A percentile compares a stretch with the other conserved stretches of the same genome.
Evolutionary conservation across 2,329 filamentous ascomycete species (phyloP).

Genomic region (Pseudogymnoascus sp.): DNA sequence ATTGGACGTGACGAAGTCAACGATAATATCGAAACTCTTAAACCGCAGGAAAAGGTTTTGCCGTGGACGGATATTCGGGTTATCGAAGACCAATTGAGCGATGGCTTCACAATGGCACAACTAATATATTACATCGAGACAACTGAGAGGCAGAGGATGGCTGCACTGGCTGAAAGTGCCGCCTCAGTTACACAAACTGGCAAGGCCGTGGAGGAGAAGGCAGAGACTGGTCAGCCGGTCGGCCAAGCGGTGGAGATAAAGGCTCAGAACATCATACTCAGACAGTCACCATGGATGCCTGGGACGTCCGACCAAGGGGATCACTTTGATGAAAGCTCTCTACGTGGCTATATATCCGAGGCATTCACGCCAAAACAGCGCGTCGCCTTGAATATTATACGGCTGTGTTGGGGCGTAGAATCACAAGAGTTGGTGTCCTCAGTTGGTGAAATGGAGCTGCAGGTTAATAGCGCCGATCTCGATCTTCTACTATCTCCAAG

Average conservation of each 20-base stretch:
- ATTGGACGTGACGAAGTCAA: constrained; percentile 23
- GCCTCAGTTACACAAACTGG: not conserved
- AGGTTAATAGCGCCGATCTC: constrained; percentile 21
- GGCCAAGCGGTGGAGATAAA: not conserved
- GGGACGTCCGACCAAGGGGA: constrained; percentile 20
- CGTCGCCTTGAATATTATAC: constrained; percentile 21
- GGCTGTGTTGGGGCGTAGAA: constrained; percentile 28
- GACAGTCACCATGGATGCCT: constrained; percentile 25
- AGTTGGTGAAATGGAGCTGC: constrained; percentile 27
- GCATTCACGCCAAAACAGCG: constrained; percentile 27
- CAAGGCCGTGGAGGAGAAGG: not conserved
- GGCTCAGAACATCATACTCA: constrained; percentile 14
- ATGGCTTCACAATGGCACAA: constrained; percentile 26
- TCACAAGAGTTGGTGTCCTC: constrained; percentile 24
- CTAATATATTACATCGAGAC: constrained; percentile 23
- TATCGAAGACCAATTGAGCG: constrained; percentile 23
- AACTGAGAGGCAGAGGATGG: not conserved
- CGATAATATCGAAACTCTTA: constrained; percentile 26
- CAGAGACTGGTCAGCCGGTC: not conserved
- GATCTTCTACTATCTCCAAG: constrained; percentile 23
- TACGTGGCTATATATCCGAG: constrained; percentile 24
- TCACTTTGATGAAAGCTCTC: constrained; percentile 19
- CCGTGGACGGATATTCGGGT: constrained; percentile 24
- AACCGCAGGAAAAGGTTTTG: constrained; percentile 19
- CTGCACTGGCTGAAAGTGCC: not conserved